phyloP scores from a whole-genome alignment of 176 grass and related monocot species.

The Saccharum spontaneum region DNA sequence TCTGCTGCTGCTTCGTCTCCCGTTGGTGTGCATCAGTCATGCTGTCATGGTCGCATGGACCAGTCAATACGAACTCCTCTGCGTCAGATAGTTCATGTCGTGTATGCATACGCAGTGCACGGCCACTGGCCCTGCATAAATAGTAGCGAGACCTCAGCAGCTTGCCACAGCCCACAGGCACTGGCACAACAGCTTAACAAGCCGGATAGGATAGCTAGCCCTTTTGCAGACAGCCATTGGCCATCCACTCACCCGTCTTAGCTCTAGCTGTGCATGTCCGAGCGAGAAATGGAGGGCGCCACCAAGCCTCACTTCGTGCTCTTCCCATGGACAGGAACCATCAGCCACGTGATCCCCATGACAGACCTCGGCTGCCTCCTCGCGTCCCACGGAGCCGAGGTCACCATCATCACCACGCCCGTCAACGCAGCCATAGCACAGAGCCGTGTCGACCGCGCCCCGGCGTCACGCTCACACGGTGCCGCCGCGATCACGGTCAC shows the following conservation, averaged over 20 bases:
- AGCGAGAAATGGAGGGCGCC: slow-evolving; percentile 14
- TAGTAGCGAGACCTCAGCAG: not conserved
- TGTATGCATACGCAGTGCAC: not conserved
- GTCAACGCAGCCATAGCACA: slow-evolving; percentile 40
- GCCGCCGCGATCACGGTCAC: slow-evolving; percentile 30
- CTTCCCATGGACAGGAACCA: slow-evolving; percentile 51
- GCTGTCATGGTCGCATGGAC: not conserved
- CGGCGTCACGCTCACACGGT: not conserved
- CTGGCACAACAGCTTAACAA: not conserved
- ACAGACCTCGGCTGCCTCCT: slow-evolving; percentile 62
- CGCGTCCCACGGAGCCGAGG: slow-evolving; percentile 37
- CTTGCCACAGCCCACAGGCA: not conserved
- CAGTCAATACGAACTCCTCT: not conserved
- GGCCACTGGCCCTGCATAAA: not conserved
- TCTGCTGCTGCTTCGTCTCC: not conserved
- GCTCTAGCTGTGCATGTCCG: too few relatives aligned
- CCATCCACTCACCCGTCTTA: too few relatives aligned
- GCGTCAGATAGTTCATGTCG: not conserved
- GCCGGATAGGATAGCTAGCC: not conserved
- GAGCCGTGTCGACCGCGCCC: slow-evolving; percentile 29
- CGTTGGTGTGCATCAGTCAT: too few relatives aligned
- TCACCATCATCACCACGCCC: slow-evolving; percentile 58
- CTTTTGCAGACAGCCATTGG: not conserved
- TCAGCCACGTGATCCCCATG: slow-evolving; percentile 54
- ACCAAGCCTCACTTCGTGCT: slow-evolving; percentile 49